Evolutionary conservation across 164 flowering plant genomes (phyloP).

Genomic region (Chloranthus sessilifolius): DNA sequence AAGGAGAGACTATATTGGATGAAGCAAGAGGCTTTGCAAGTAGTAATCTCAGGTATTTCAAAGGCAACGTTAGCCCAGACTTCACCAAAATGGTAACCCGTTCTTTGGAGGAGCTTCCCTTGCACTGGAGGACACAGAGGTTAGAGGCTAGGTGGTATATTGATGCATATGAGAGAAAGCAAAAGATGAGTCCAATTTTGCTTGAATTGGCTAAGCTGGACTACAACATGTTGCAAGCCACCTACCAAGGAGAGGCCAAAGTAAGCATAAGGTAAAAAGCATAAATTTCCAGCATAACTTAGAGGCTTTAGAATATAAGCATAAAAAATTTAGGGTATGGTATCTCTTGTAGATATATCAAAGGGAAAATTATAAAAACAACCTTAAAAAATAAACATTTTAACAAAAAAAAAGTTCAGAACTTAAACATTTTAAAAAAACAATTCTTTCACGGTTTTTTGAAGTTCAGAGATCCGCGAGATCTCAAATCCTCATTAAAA

Average conservation of each 20-base stretch:
- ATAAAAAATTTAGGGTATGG: too few species aligned
- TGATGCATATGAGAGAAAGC: conserved; percentile 9
- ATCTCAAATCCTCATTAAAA: too few species aligned
- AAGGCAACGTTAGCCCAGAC: not conserved
- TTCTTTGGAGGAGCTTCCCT: conserved; percentile 25
- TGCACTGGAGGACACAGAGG: conserved; percentile 20
- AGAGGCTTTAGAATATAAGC: too few species aligned
- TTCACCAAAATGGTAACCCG: conserved; percentile 12
- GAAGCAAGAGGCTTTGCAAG: conserved; percentile 13
- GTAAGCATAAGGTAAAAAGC: conserved; percentile 13
- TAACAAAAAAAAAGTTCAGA: too few species aligned
- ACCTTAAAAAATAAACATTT: too few species aligned
- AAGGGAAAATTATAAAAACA: too few species aligned
- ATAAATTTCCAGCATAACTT: too few species aligned
- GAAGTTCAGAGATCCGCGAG: too few species aligned
- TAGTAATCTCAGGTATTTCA: conserved; percentile 6
- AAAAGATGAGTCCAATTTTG: conserved; percentile 11
- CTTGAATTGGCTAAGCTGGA: conserved; percentile 22
- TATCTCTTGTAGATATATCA: too few species aligned
- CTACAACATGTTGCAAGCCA: conserved; percentile 14
- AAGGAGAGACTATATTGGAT: conserved; percentile 18
- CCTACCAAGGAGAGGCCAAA: conserved; percentile 15
- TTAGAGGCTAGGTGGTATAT: conserved; percentile 29
- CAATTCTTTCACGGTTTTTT: too few species aligned
- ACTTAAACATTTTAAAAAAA: too few species aligned